These are phyloP conservation scores for Teratosphaeria viscida DNA, from an alignment of 2,329 filamentous ascomycete species.

Conservation along the genomic window DNA sequence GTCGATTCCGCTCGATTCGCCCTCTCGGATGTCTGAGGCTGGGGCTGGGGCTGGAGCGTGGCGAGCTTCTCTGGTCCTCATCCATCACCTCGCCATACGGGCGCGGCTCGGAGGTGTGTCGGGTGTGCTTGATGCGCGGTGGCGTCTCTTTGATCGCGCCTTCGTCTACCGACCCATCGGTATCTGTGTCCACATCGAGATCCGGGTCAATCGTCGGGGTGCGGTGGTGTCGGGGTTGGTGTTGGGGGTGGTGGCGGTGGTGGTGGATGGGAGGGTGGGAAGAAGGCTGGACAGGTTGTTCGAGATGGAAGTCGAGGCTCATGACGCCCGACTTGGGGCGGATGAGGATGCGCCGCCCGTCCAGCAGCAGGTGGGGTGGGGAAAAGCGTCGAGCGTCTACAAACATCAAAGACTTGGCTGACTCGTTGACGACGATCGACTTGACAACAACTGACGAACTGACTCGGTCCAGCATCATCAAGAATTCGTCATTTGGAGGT, in stretches of 20 bases:
- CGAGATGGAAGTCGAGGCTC: neutral
- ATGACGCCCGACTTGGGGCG: slow-evolving; percentile 5
- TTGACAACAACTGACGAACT: neutral
- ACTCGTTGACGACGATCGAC: too few species aligned
- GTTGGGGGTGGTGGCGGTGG: too few species aligned
- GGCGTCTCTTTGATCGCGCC: slow-evolving; percentile 27
- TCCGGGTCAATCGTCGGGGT: neutral
- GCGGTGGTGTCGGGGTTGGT: neutral
- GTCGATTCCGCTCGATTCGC: slow-evolving; percentile 14
- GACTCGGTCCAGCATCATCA: too few species aligned
- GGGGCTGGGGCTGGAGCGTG: slow-evolving; percentile 22
- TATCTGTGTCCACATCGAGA: slow-evolving; percentile 18
- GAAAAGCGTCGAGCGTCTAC: neutral
- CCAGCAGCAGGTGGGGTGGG: neutral
- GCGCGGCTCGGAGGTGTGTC: slow-evolving; percentile 21
- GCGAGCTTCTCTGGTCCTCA: slow-evolving; percentile 17
- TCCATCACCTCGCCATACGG: slow-evolving; percentile 26
- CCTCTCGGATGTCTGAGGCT: slow-evolving; percentile 19
- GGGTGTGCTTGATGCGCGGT: slow-evolving; percentile 13
- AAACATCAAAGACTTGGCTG: neutral
- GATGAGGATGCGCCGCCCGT: neutral
- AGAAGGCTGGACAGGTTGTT: neutral
- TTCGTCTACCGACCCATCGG: slow-evolving; percentile 14
- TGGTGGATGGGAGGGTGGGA: too few species aligned
- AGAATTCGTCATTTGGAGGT: too few species aligned